Evolutionary conservation across 805 yeast genomes (phyloP), one percentile per base, ranked within the genome.

Genomic region (Ogataea paraovalis): DNA sequence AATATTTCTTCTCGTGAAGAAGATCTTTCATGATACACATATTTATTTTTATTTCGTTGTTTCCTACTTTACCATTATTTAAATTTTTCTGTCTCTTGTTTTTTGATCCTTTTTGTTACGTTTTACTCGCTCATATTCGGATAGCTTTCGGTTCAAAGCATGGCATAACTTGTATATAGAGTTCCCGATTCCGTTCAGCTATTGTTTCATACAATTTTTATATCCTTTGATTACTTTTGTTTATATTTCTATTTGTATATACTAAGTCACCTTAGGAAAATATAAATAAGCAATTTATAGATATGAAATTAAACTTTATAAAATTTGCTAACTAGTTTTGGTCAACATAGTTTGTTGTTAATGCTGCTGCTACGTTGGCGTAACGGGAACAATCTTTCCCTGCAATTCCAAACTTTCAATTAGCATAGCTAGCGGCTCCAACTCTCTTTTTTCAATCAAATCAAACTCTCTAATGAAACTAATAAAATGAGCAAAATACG

Each of bases 401-500:
- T 92, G 97, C 28, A 73, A 72, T 67, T 89, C 96, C 51, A 94
- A 75, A 57, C 76, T 80, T 52, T 83, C 90, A 42, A 95, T 87
- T 65, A 94, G 71, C 4, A 86, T 83, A 40, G 73, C 67, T 52
- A 94, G 69, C 0, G 99, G 98, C 46, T 75, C 85, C 66, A 90
- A 69, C 54, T 94, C 99, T 46, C 75, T 73, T 44, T 81, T 72
- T 50, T 90, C 98, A 32, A 94, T 73, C 54, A 94, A 75, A 45
- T 80, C 83, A 65, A 88, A 94, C 54, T 90, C 96, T 55, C 85
- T 84, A 13, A 86, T 79, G 61, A 94, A 88, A 45, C 96, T 85
- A 39, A 92, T 78, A 60, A 87, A 94, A 64, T 94, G 99, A 14
- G 96, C 94, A 68, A 95, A 94, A 58, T 91, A 87, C 3, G 98